Conservation (phyloP, 306 rosid genomes). For the Lotus japonicus region DNA sequence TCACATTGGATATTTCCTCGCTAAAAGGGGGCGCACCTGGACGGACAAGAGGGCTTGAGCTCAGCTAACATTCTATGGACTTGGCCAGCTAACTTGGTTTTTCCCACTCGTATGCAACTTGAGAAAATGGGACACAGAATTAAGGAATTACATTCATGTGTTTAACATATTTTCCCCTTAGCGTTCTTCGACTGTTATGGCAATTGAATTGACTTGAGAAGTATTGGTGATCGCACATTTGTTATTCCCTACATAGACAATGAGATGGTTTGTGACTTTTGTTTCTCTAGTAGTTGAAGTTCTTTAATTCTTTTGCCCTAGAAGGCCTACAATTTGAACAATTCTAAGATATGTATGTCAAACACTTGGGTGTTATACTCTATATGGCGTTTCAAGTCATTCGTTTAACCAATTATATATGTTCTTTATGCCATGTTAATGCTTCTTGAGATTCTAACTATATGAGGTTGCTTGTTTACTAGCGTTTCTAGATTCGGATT, state of each 20-base stretch:
- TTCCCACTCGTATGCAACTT: constrained; percentile 15
- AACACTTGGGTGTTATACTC: not conserved
- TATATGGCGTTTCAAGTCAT: not conserved
- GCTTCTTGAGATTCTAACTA: not conserved
- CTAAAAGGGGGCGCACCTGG: constrained; percentile 87
- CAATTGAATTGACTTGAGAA: constrained; percentile 25
- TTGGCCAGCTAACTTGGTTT: constrained; percentile 41
- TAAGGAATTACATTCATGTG: constrained; percentile 24
- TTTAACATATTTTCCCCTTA: constrained; percentile 1
- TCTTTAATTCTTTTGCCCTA: too few relatives aligned
- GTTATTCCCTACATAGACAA: constrained; percentile 22
- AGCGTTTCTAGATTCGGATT: too few relatives aligned
- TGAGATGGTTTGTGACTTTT: constrained; percentile 30
- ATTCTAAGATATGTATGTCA: not conserved
- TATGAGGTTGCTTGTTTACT: not conserved
- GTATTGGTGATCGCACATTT: constrained; percentile 18
- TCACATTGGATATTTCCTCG: constrained; percentile 63
- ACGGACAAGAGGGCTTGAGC: constrained; percentile 81
- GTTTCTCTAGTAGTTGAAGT: constrained; percentile 13
- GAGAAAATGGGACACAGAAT: not conserved
- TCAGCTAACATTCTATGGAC: constrained; percentile 39
- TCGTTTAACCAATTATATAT: not conserved
- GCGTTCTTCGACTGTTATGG: constrained; percentile 37
- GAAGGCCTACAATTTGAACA: not conserved
- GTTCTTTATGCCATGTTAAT: not conserved